Evolutionary conservation across 176 grass and related monocot genomes (phyloP).

Genomic region (Cenchrus purpureus): DNA sequence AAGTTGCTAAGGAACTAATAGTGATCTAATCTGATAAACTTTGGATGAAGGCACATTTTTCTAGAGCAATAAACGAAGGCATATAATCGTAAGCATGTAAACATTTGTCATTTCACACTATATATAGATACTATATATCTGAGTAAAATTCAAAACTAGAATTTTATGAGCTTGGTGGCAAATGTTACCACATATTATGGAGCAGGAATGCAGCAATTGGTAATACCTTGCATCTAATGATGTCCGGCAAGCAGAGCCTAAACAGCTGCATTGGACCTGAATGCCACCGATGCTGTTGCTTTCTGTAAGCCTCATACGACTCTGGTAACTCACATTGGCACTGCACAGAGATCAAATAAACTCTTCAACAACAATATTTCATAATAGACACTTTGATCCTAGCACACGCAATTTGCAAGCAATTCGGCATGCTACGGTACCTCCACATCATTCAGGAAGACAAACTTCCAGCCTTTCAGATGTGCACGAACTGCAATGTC

Average conservation of each 20-base stretch:
- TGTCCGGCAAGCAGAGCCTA: slow-evolving; percentile 79
- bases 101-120: not conserved
- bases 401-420: not conserved
- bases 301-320: slow-evolving; percentile 93
- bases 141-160: not conserved
- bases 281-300: slow-evolving; percentile 96
- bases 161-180: not conserved
- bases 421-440: slow-evolving; percentile 19
- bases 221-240: slow-evolving; percentile 78
- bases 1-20: too few relatives aligned
- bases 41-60: too few relatives aligned
- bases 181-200: not conserved
- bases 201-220: not conserved
- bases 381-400: not conserved
- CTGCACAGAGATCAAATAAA: slow-evolving; percentile 37
- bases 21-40: not conserved
- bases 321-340: slow-evolving; percentile 93
- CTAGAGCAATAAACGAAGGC: too few relatives aligned
- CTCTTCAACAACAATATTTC: not conserved
- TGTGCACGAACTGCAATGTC: slow-evolving; percentile 89
- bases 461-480: slow-evolving; percentile 87
- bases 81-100: too few relatives aligned
- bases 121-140: not conserved
- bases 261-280: slow-evolving; percentile 96
- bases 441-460: slow-evolving; percentile 96